Evolutionary conservation across 495 filamentous ascomycete species (phyloP).

Genomic region (Tuber indicum): DNA sequence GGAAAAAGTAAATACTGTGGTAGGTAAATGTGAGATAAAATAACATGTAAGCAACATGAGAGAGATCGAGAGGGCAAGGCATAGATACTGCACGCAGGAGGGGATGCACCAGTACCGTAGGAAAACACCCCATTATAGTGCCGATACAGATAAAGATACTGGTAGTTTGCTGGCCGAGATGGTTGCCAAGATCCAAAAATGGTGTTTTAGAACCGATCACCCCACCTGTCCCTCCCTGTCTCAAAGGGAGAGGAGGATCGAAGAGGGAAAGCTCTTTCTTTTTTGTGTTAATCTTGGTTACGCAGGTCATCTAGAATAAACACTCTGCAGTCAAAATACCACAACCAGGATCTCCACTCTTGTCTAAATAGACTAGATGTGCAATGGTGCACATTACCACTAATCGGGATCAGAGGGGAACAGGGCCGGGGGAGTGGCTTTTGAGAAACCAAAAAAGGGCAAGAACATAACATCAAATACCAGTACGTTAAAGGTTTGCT

Average conservation of each 20-base stretch:
- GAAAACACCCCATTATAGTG: background rate
- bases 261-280: conserved; percentile 15
- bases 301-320: conserved; percentile 9
- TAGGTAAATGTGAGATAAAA: background rate
- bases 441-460: background rate
- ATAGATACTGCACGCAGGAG: background rate
- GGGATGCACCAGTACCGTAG: background rate
- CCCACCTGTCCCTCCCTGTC: background rate
- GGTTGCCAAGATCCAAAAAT: background rate
- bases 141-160: background rate
- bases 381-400: background rate
- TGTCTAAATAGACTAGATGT: background rate
- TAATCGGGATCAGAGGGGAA: background rate
- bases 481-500: background rate
- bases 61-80: background rate
- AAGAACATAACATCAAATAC: background rate
- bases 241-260: background rate
- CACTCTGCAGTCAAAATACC: conserved; percentile 9
- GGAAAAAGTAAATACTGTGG: conserved; percentile 5
- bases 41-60: background rate
- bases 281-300: conserved; percentile 4
- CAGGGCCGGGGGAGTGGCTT: background rate
- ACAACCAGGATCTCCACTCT: background rate
- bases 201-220: background rate
- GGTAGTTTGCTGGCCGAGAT: background rate